Percentiles rank a stretch among this genome's conserved stretches.
Conservation (phyloP, 176 grass and related monocot genomes). For the Themeda triandra region DNA sequence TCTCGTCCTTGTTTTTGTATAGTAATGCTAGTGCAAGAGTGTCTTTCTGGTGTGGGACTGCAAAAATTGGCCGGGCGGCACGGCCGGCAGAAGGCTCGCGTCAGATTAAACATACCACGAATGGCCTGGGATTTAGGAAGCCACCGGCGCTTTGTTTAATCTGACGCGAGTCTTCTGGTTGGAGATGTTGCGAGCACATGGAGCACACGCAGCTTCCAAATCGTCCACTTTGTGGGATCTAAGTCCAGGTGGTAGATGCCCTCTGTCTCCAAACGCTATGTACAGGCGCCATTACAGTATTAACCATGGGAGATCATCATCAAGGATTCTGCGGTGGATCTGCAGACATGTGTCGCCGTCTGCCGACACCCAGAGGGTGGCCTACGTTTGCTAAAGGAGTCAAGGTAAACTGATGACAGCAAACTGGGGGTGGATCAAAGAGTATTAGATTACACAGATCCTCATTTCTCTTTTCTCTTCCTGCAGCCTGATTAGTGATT, state of each 20-base stretch:
- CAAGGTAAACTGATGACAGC: not conserved
- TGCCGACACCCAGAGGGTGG: not conserved
- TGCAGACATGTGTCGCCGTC: not conserved
- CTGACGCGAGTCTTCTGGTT: not conserved
- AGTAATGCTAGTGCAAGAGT: not conserved
- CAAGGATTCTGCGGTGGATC: constrained; percentile 2
- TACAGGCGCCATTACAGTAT: not conserved
- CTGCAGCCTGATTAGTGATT: not conserved
- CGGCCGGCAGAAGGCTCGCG: too few species aligned
- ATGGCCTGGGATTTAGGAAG: not conserved
- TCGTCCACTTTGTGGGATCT: not conserved
- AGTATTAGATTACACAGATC: too few species aligned
- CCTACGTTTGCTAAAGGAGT: not conserved
- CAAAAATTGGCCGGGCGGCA: not conserved
- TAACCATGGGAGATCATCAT: not conserved
- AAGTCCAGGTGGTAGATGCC: constrained; percentile 30
- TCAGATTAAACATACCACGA: not conserved
- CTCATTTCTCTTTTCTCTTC: not conserved
- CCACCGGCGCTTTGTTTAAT: not conserved
- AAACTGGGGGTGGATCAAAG: not conserved
- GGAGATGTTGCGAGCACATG: not conserved
- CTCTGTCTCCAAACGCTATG: constrained; percentile 2
- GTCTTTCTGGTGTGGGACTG: not conserved
- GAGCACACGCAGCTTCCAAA: not conserved
- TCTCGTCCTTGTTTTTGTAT: not conserved